phyloP scores from a whole-genome alignment of 257 asterid species.

The Rhazya stricta region DNA sequence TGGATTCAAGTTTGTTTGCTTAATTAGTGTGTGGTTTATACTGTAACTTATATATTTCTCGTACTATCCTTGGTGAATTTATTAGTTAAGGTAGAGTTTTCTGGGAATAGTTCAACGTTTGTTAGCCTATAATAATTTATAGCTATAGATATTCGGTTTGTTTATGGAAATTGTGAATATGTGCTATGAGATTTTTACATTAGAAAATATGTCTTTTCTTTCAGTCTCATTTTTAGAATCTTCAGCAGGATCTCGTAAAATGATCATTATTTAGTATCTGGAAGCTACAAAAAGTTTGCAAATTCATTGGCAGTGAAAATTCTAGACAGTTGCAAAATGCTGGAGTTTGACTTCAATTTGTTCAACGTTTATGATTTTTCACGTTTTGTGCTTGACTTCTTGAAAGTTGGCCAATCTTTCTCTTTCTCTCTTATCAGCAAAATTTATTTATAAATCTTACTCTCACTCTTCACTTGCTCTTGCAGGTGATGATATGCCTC shows the following conservation, averaged over 20 bases:
- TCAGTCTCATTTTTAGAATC: too few relatives aligned
- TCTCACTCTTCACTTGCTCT: slow-evolving; percentile 3
- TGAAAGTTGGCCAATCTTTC: slow-evolving; percentile 4
- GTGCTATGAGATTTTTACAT: too few relatives aligned
- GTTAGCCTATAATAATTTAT: too few relatives aligned
- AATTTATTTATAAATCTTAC: neutral
- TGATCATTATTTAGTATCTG: neutral
- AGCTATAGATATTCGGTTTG: too few relatives aligned
- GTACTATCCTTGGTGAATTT: too few relatives aligned
- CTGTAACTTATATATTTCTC: too few relatives aligned
- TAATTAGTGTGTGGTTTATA: too few relatives aligned
- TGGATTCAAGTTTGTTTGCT: too few relatives aligned
- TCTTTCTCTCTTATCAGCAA: neutral
- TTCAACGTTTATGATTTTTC: neutral
- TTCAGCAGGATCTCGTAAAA: neutral
- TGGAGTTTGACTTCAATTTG: neutral
- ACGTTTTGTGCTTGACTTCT: neutral
- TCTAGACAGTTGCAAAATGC: neutral
- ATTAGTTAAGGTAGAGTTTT: too few relatives aligned
- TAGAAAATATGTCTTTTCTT: too few relatives aligned
- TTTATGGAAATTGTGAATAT: too few relatives aligned
- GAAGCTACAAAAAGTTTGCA: neutral
- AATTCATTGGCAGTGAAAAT: neutral
- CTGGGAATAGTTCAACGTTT: too few relatives aligned
- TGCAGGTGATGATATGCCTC: slow-evolving; percentile 53